A percentile compares a stretch with the other conserved stretches of the same genome.
These are phyloP conservation scores for Triangularia verruculosa DNA, from an alignment of 2,329 filamentous ascomycete genomes.

Conservation along the genomic window DNA sequence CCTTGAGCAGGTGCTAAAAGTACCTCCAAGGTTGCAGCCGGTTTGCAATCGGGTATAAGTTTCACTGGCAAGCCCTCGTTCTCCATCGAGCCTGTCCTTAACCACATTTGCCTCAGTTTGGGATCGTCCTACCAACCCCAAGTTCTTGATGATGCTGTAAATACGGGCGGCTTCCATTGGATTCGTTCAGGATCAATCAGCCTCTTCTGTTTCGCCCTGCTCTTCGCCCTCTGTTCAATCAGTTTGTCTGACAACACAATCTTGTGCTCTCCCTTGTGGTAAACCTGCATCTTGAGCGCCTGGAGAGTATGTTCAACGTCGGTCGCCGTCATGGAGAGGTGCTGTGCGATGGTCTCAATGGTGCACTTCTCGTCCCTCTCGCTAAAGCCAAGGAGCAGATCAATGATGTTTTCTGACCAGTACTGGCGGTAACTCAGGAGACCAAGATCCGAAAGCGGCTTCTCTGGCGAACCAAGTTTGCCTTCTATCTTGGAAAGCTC, in stretches of 20 bases:
- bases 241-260: slow-evolving; percentile 87
- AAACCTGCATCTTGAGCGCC: slow-evolving; percentile 90
- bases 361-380: slow-evolving; percentile 70
- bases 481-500: slow-evolving; percentile 93
- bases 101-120: not conserved
- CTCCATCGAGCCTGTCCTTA: not conserved
- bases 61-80: not conserved
- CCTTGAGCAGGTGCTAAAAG: not conserved
- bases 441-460: slow-evolving; percentile 90
- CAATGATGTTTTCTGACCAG: slow-evolving; percentile 93
- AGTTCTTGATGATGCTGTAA: slow-evolving; percentile 82
- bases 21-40: not conserved
- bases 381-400: slow-evolving; percentile 72
- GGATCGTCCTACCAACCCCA: slow-evolving; percentile 81
- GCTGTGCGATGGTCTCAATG: slow-evolving; percentile 76
- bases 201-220: slow-evolving; percentile 70
- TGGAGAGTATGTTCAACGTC: slow-evolving; percentile 95
- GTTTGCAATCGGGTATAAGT: not conserved
- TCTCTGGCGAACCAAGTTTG: slow-evolving; percentile 93
- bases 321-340: slow-evolving; percentile 92
- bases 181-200: slow-evolving; percentile 74
- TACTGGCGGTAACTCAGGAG: slow-evolving; percentile 93
- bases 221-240: slow-evolving; percentile 74
- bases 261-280: slow-evolving; percentile 95
- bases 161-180: slow-evolving; percentile 95